Conservation (phyloP, 2,329 filamentous ascomycete species). For the Aspergillus sergii region DNA sequence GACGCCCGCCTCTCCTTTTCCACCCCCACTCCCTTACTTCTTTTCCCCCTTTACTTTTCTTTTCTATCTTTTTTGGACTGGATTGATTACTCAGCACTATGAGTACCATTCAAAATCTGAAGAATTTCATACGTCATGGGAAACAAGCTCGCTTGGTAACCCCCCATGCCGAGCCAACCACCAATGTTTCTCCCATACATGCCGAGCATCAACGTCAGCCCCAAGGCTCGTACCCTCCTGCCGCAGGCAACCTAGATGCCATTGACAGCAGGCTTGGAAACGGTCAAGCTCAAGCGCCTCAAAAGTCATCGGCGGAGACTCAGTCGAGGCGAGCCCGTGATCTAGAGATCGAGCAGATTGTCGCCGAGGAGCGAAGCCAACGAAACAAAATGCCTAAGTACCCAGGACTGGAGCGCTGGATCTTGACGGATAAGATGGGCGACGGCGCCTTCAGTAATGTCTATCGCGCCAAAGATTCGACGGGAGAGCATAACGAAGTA, state of each 20-base stretch:
- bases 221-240: constrained; percentile 50
- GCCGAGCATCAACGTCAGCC: constrained; percentile 62
- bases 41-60: constrained; percentile 7
- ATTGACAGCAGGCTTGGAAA: constrained; percentile 63
- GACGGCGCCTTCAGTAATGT: constrained; percentile 99
- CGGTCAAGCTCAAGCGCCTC: constrained; percentile 63
- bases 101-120: constrained; percentile 87
- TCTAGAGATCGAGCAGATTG: constrained; percentile 76
- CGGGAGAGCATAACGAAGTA: constrained; percentile 74
- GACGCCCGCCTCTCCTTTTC: not conserved
- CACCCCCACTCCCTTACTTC: not conserved
- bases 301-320: constrained; percentile 55
- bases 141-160: constrained; percentile 81
- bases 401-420: constrained; percentile 82
- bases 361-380: constrained; percentile 87
- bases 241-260: constrained; percentile 63
- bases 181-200: constrained; percentile 65
- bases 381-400: constrained; percentile 84
- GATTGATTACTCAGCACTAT: constrained; percentile 42
- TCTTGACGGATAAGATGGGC: constrained; percentile 93
- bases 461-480: constrained; percentile 79
- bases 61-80: constrained; percentile 11
- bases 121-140: constrained; percentile 97
- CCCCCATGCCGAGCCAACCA: constrained; percentile 63
- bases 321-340: constrained; percentile 58